phyloP scores from a whole-genome alignment of 176 grass and related monocot genomes.

The Carex cristatella region DNA sequence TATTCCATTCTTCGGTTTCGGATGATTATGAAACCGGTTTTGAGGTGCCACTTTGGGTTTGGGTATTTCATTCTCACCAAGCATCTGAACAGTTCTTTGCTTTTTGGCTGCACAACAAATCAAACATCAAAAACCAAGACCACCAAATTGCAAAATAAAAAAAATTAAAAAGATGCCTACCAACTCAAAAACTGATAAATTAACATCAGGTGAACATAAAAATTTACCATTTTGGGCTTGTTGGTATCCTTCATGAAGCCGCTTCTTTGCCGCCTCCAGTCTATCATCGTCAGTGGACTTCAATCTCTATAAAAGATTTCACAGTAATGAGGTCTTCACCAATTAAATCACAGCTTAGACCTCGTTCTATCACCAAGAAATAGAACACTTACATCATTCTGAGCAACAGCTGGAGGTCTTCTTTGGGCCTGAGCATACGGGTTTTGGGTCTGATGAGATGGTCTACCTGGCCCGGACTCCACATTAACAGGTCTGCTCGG shows the following conservation, averaged over 20 bases:
- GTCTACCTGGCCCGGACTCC: conserved; percentile 10
- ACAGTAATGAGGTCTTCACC: conserved; percentile 32
- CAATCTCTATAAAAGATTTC: conserved; percentile 35
- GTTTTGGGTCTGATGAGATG: conserved; percentile 13
- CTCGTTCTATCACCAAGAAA: conserved; percentile 19
- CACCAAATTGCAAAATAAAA: neutral
- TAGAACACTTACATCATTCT: conserved; percentile 56
- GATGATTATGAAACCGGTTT: conserved; percentile 16
- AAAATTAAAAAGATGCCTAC: neutral
- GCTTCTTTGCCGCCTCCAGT: conserved; percentile 73
- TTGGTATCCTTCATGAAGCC: conserved; percentile 85
- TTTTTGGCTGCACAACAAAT: conserved; percentile 61
- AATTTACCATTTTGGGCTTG: conserved; percentile 84
- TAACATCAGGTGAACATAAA: conserved; percentile 6
- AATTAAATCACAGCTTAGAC: conserved; percentile 25
- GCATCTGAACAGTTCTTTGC: conserved; percentile 76
- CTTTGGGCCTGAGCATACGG: conserved; percentile 30
- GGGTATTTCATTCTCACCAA: conserved; percentile 72
- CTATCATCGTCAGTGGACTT: conserved; percentile 42
- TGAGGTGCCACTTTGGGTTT: conserved; percentile 47
- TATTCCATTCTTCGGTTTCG: conserved; percentile 27
- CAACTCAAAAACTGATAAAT: neutral
- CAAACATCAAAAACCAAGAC: neutral
- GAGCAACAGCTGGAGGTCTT: conserved; percentile 24
- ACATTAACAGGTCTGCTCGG: conserved; percentile 17